A percentile compares a stretch with the other conserved stretches of the same genome.
phyloP scores from a whole-genome alignment of 169 alveolate species.

The Cryptosporidium ubiquitum region DNA sequence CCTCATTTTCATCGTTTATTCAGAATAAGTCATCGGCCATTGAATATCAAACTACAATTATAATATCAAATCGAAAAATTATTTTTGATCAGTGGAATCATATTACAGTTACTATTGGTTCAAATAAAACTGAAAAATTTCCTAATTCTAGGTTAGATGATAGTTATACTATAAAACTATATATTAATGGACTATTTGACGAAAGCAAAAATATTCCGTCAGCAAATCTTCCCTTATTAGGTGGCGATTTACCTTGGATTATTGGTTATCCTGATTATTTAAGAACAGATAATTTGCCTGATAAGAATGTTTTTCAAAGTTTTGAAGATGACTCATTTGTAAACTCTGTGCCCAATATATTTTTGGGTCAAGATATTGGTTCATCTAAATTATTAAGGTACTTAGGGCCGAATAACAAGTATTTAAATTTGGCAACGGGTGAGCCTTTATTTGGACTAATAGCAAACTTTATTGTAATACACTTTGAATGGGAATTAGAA shows the following conservation, averaged over 20 bases:
- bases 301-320: neutral
- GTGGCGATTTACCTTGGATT: slow-evolving; percentile 57
- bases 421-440: slow-evolving; percentile 6
- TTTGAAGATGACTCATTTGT: neutral
- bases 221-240: slow-evolving; percentile 9
- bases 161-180: slow-evolving; percentile 1
- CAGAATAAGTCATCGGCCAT: slow-evolving; percentile 31
- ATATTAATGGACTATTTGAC: slow-evolving; percentile 50
- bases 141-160: neutral
- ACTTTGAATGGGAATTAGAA: slow-evolving; percentile 26
- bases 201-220: slow-evolving; percentile 9
- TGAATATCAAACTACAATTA: slow-evolving; percentile 31
- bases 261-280: slow-evolving; percentile 31
- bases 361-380: slow-evolving; percentile 32
- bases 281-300: neutral
- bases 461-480: slow-evolving; percentile 9
- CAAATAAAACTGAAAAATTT: neutral
- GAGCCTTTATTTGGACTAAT: slow-evolving; percentile 46
- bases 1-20: slow-evolving; percentile 10
- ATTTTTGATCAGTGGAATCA: slow-evolving; percentile 35
- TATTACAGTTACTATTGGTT: slow-evolving; percentile 43
- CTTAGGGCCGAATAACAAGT: neutral
- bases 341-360: neutral
- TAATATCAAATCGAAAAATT: slow-evolving; percentile 37
- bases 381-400: neutral